Base-by-base conservation (phyloP, 495 filamentous ascomycete species). In the Neurospora pannonica region DNA sequence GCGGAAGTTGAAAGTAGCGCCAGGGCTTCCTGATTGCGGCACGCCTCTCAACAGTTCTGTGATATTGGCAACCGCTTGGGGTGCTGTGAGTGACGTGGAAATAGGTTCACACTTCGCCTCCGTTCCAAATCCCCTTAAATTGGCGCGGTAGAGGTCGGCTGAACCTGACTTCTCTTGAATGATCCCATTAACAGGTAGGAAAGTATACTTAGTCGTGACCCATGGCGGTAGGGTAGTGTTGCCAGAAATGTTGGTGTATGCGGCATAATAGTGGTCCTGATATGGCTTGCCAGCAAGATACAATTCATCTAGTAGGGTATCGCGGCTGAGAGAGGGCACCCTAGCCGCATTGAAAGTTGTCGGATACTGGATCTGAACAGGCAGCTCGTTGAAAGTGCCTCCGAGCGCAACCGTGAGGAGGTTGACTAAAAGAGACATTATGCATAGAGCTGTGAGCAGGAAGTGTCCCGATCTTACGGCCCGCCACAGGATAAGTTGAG, bases 171-270 rank as follows among this genome's bases (percentile, higher is more conserved):
- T n/a, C n/a, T n/a, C n/a, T n/a, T n/a, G n/a, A n/a, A n/a, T n/a
- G n/a, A n/a, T n/a, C n/a, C n/a, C n/a, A n/a, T n/a, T n/a, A 69
- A 85, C 82, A 3, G 85, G 84, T 0, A 83, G 37, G 42, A 83
- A 87, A 13, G 79, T 79, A 38, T 71, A 76, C 0, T 77, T 60
- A 0, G 71, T 34, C 13, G 83, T 75, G 3, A 78, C 77, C 85
- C 85, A 85, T 7, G 82, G 69, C 21, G 84, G 81, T 13, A 86
- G 75, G 0, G 70, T 72, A 1, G 78, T 46, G 13, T 78, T 2
- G 67, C 5, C 3, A 6, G 76, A 79, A 2, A 82, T 4, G 72
- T 85, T 86, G 4, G 85, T 76, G 54, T 73, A 77, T 0, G 76
- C 74, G 15, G 78, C 74, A 40, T 79, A 81, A 21, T 77, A 82